Conservation (phyloP, 129 eudicot species). For the Lactuca saligna region DNA sequence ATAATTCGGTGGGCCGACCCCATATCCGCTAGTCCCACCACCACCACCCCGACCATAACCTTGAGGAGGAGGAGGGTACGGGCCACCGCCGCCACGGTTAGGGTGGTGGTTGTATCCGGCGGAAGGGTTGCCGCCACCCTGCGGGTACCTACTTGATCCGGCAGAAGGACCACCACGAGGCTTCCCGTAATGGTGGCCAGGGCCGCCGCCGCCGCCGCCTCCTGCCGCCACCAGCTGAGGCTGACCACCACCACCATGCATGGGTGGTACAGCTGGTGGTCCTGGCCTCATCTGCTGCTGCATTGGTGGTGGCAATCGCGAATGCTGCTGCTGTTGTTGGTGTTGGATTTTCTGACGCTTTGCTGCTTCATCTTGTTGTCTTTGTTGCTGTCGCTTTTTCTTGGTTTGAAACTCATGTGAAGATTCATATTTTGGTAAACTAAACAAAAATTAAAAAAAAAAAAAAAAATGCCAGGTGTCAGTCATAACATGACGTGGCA, state of each 20-base stretch:
- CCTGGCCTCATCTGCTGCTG: slow-evolving; percentile 77
- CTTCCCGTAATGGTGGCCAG: slow-evolving; percentile 66
- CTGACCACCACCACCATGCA: slow-evolving; percentile 41
- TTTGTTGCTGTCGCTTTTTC: slow-evolving; percentile 88
- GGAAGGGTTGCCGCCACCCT: slow-evolving; percentile 68
- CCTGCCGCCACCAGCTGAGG: slow-evolving; percentile 44
- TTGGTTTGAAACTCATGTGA: slow-evolving; percentile 95
- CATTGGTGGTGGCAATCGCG: slow-evolving; percentile 68
- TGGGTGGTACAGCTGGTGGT: slow-evolving; percentile 44
- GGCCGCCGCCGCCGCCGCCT: slow-evolving; percentile 44
- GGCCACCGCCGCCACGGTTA: slow-evolving; percentile 62
- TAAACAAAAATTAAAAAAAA: slow-evolving; percentile 21
- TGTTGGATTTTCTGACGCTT: slow-evolving; percentile 70
- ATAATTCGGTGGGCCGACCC: slow-evolving; percentile 66
- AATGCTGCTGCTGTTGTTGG: slow-evolving; percentile 72
- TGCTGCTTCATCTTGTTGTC: slow-evolving; percentile 80
- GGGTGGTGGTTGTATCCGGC: slow-evolving; percentile 65
- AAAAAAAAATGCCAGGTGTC: neutral
- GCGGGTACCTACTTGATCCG: slow-evolving; percentile 63
- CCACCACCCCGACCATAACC: slow-evolving; percentile 58
- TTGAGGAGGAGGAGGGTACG: slow-evolving; percentile 69
- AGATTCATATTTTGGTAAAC: slow-evolving; percentile 86
- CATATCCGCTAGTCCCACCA: slow-evolving; percentile 43
- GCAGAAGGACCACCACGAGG: slow-evolving; percentile 61
- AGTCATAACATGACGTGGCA: neutral